Evolutionary conservation across 495 filamentous ascomycete genomes (phyloP).

Genomic region (Talaromyces stipitatus): DNA sequence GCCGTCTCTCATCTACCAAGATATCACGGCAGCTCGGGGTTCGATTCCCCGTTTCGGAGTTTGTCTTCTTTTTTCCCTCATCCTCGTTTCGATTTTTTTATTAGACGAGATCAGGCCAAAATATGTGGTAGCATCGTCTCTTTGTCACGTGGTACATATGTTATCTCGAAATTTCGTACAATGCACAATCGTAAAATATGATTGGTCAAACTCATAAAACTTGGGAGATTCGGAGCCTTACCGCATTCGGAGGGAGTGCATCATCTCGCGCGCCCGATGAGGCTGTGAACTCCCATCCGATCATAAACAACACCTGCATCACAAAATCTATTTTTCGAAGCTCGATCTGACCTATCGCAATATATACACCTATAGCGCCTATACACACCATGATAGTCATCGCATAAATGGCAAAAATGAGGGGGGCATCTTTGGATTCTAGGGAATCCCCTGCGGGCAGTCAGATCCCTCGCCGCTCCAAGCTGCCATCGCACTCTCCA

Average conservation of each 20-base stretch:
- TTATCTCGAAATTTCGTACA: no score
- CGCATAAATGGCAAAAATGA: constrained; percentile 37
- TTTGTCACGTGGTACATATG: no score
- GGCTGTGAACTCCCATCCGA: background rate
- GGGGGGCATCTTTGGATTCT: constrained; percentile 36
- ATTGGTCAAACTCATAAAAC: background rate
- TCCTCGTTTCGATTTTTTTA: no score
- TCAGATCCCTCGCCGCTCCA: constrained; percentile 27
- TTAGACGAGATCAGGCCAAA: no score
- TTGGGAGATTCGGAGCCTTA: background rate
- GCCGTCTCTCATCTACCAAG: background rate
- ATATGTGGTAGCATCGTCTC: no score
- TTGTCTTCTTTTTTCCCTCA: background rate
- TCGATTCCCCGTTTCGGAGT: constrained; percentile 9
- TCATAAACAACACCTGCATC: background rate
- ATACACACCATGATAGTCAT: background rate
- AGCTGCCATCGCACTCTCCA: constrained; percentile 42
- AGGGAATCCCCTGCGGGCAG: constrained; percentile 24
- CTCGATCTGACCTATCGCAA: background rate
- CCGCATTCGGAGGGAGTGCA: background rate
- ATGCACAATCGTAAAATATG: background rate
- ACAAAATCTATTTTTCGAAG: background rate
- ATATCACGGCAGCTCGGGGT: constrained; percentile 7
- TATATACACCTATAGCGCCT: background rate
- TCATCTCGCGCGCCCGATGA: background rate